Conservation (phyloP, 176 grass and related monocot genomes). For the Rhynchospora pubera region DNA sequence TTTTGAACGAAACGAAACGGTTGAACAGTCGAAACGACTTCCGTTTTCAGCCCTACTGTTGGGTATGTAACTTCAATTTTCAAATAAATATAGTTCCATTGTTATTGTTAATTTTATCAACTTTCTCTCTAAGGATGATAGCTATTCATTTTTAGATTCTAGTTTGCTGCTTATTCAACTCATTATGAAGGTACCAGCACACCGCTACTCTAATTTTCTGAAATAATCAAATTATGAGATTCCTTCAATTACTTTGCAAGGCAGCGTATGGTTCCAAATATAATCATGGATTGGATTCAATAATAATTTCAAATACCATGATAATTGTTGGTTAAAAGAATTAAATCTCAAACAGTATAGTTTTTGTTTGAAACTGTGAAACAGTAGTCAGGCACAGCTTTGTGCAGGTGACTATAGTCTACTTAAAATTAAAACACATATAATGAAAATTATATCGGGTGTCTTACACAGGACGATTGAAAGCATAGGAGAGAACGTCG, state of each 20-base stretch:
- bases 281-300: not conserved
- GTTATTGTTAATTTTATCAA: not conserved
- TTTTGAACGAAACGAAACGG: no score
- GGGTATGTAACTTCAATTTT: slow-evolving; percentile 27
- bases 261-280: not conserved
- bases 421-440: not conserved
- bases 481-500: slow-evolving; percentile 57
- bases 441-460: no score
- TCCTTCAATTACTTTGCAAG: not conserved
- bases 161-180: not conserved
- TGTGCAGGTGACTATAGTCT: no score
- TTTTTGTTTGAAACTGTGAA: no score
- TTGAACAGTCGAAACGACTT: no score
- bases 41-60: no score
- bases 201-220: not conserved
- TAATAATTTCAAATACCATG: not conserved
- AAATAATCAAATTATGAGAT: not conserved
- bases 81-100: not conserved
- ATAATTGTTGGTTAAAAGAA: not conserved
- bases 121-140: not conserved
- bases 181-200: not conserved
- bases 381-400: no score
- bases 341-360: not conserved
- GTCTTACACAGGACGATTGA: slow-evolving; percentile 43
- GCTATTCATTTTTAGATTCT: not conserved